phyloP scores from a whole-genome alignment of 2,329 filamentous ascomycete species.

The Botrytis medusae region DNA sequence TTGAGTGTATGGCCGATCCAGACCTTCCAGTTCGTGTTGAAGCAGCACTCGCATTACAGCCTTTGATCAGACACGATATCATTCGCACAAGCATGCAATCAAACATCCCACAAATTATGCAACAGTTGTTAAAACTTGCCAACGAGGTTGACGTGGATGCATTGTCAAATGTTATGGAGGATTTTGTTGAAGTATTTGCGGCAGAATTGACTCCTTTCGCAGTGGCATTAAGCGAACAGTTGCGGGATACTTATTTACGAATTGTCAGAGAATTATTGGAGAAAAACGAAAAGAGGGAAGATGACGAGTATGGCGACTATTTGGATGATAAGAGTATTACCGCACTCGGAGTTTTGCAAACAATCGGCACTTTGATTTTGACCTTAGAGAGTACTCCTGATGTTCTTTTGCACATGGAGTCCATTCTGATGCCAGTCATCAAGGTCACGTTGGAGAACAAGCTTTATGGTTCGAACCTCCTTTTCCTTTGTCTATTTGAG shows the following conservation, averaged over 20 bases:
- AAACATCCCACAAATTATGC: constrained; percentile 99
- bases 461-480: constrained; percentile 68
- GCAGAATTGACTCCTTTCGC: constrained; percentile 94
- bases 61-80: constrained; percentile 90
- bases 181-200: constrained; percentile 99
- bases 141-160: constrained; percentile 98
- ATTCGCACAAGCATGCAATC: constrained; percentile 95
- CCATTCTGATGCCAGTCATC: constrained; percentile 95
- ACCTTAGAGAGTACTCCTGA: constrained; percentile 97
- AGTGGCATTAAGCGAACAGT: constrained; percentile 90
- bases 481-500: neutral
- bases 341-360: constrained; percentile 91
- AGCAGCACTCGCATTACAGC: constrained; percentile 89
- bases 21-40: constrained; percentile 92
- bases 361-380: constrained; percentile 93
- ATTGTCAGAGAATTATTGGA: constrained; percentile 91
- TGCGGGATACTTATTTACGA: constrained; percentile 92
- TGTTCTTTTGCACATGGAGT: constrained; percentile 90
- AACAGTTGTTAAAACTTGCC: constrained; percentile 92
- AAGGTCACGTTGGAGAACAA: constrained; percentile 96
- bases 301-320: constrained; percentile 83
- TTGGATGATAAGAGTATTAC: constrained; percentile 98
- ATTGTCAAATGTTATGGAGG: constrained; percentile 97
- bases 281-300: constrained; percentile 74
- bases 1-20: constrained; percentile 95